Evolutionary conservation across 1,139 yeast species (phyloP), one percentile per base, ranked within the genome.

Genomic region (Pichia sp.): DNA sequence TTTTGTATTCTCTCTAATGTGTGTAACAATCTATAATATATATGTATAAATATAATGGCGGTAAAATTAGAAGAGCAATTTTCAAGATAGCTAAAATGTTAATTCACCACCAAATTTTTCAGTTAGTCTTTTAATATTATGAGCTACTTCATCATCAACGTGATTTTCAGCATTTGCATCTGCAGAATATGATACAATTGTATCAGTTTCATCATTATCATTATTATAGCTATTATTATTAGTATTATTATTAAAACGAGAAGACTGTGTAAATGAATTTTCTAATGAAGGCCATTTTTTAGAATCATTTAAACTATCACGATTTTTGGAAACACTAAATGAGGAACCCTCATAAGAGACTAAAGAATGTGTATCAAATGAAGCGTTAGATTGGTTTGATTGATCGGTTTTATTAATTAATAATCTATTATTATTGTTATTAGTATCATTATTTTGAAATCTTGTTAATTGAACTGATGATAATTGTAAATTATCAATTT

Each of bases 401-500:
- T 26, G 11, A 41, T 36, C 34, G 8, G 10, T 25, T 40, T 25
- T 6, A 7, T 26, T 26, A 18, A 18, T 18, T 18, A 18, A 18
- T 18, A 18, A 18, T 18, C 11, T 26, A 25, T 5, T n/a, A 11
- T 37, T 25, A 35, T 18, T 41, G 30, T 11, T 35, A 11, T 9
- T 28, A 34, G 30, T 48, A 37, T 55, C 53, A 11, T 46, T 34
- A 7, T 46, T 48, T n/a, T 53, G 45, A 27, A 42, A 45, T 43
- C 57, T 47, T 25, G 56, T 62, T 55, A 85, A 70, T 56, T 79
- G 89, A 30, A 86, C 82, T 60, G 80, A 52, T 40, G 64, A 75
- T 50, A 85, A 71, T 62, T 85, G 94, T 54, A 90, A 73, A 58
- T 82, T 85, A 53, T 85, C 92, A 57, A 90, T 72, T 2, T 89